Base-by-base conservation (phyloP, 148 eudicot species). In the Rhododendron ovatum region DNA sequence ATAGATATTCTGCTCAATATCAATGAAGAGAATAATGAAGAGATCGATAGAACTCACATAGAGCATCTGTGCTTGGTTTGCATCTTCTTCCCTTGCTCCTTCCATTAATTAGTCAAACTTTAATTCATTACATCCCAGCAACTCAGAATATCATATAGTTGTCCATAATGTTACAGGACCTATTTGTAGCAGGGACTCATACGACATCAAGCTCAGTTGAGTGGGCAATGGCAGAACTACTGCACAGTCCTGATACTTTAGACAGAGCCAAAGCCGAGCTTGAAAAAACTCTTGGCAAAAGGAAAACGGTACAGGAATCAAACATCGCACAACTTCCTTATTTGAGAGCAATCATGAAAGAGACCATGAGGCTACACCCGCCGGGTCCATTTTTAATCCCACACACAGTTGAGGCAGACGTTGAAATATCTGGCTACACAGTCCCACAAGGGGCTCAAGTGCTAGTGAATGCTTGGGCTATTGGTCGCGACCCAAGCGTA, bases 1-100 rank as follows among this genome's bases (percentile, higher is more conserved):
- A 35, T 88, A 18, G 89, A 88, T 76, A 74, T 81, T 15, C 20
- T 88, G 63, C 85, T 88, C 13, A 84, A 59, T 82, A 73, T 57
- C 1, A 76, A 15, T 4, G 50, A 85, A 33, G 74, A 74, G 35
- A 51, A 81, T 10, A 81, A 14, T 4, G 78, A 80, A 48, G 75
- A 74, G 61, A 71, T 86, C 5, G 85, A 82, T 12, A 53, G 82
- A 59, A 75, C 28, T 30, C 88, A 86, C 3, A 82, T 86, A 10
- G 81, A 82, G 76, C 85, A 41, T 9, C 4, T 86, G 75, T 86
- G 41, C 37, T n/a, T 86, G 85, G 88, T 86, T 39, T 50, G 61
- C 18, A 5, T 59, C 0, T 26, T 7, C 53, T 11, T 14, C 37
- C 17, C 20, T 71, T 13, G 3, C 37, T 7, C 0, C 37, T 4